Base-by-base conservation (phyloP, 108 stramenopile genomes). In the Skeletonema tropicum region DNA sequence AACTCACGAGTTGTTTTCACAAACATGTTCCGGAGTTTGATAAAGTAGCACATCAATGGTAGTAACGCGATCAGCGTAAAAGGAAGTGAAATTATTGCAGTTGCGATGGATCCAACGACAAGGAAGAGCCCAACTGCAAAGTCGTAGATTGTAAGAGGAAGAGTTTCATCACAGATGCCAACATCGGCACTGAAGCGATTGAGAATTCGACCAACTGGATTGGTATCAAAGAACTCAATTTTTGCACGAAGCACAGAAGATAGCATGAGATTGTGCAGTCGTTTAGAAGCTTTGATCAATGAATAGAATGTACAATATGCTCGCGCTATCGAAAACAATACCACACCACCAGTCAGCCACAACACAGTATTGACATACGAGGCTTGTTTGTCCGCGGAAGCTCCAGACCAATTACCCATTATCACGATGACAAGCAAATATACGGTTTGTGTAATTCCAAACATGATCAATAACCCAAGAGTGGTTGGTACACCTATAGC, bases 211-310 rank as follows among this genome's bases (percentile, higher is more conserved):
- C 85, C 80, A 13, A 92, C 60, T 10, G 98, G 96, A 63, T 95
- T 97, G 11, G 91, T 91, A 70, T 97, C 96, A 71, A 97, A 98
- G 79, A 95, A 98, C 19, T 79, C 73, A 61, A 95, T 90, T 39
- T 87, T 93, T 9, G 96, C 90, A 57, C 94, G 58, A 5, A 98
- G 81, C 9, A 98, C 90, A 25, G 90, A 66, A 39, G 73, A 70
- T 0, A 92, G 69, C 94, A 96, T 96, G 36, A 68, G 55, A 69
- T 94, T 86, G 76, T 97, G 96, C 39, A 96, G 87, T 17, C 58
- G 52, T 64, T 84, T 82, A 8, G 90, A 91, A 23, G 92, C 93
- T 49, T 86, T 80, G 38, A 94, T 79, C 9, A 76, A 71, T 25
- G 81, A 66, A 33, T 71, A 61, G 70, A 90, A 86, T 35, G 72